Evolutionary conservation across 2,329 filamentous ascomycete genomes (phyloP), one percentile per base, ranked within the genome.

Genomic region (Torrubiellomyces zombiae): DNA sequence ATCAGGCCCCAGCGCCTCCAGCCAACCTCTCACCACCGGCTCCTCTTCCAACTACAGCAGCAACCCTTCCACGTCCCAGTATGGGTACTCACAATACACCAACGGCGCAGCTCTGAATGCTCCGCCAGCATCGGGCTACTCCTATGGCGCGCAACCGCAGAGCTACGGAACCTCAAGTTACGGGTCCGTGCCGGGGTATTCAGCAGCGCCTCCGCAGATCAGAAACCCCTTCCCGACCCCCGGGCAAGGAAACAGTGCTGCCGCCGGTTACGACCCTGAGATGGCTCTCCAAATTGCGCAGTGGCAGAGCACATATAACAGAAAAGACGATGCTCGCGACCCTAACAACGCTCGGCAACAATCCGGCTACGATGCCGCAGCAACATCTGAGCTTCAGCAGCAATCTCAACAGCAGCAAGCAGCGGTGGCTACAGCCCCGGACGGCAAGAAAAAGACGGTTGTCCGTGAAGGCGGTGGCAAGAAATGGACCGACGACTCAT

Each of bases 251-350:
- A 37, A 38, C 38, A 47, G 42, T 35, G 47, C 40, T 28, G 39
- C 38, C 31, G 52, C 47, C 34, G 58, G 62, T 34, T 68, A 61
- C 43, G 66, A 93, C 40, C 71, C 81, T 3, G 82, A 93, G 38
- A 76, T 81, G 58, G 82, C 89, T 29, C 82, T 81, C 16, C 81
- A 91, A 49, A 85, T 94, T 32, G 83, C 85, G 24, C 80, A 92
- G 50, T 94, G 86, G 82, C 83, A 92, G 51, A 86, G 77, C 50
- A 81, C 83, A 14, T 93, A 93, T 50, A 67, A 72, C 4, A 19
- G 30, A 16, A n/a, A n/a, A n/a, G n/a, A n/a, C n/a, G n/a, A n/a
- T n/a, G n/a, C n/a, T n/a, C n/a, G n/a, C n/a, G n/a, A n/a, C n/a
- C n/a, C n/a, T n/a, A n/a, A n/a, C n/a, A n/a, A n/a, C n/a, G n/a